Evolutionary conservation across 352 stramenopile genomes (phyloP).

Genomic region (Phytophthora agathidicida): DNA sequence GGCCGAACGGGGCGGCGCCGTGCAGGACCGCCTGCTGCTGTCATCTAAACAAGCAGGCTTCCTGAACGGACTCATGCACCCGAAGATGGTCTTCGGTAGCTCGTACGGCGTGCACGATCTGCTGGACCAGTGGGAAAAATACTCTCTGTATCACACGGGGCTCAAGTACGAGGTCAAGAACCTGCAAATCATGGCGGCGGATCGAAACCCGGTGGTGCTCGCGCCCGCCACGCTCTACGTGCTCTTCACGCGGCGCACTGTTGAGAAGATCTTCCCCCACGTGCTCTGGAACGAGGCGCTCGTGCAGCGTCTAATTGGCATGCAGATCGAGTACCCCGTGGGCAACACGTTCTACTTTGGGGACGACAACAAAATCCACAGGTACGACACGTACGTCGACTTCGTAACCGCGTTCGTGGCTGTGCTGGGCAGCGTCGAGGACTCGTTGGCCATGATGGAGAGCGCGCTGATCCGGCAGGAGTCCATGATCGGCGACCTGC

Average conservation of each 20-base stretch:
- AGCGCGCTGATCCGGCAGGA: constrained; percentile 61
- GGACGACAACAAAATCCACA: constrained; percentile 54
- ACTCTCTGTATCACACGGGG: constrained; percentile 61
- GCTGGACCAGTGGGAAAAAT: constrained; percentile 68
- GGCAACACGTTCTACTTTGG: constrained; percentile 71
- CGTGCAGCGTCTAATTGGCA: constrained; percentile 68
- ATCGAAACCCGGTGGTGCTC: constrained; percentile 50
- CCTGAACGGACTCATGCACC: constrained; percentile 50
- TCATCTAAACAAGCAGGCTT: constrained; percentile 39
- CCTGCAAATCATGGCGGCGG: constrained; percentile 45
- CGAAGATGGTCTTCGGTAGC: constrained; percentile 57
- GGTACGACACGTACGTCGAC: constrained; percentile 67
- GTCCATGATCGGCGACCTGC: constrained; percentile 58
- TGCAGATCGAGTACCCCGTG: constrained; percentile 56
- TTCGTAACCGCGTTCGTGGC: constrained; percentile 54
- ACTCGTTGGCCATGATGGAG: constrained; percentile 53
- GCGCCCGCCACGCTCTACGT: constrained; percentile 53
- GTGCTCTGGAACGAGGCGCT: constrained; percentile 65
- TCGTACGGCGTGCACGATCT: constrained; percentile 50
- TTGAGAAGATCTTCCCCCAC: constrained; percentile 75
- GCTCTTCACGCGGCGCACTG: constrained; percentile 62
- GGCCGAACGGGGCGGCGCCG: constrained; percentile 8
- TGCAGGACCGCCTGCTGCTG: constrained; percentile 30
- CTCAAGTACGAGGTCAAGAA: constrained; percentile 56
- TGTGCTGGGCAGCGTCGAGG: constrained; percentile 52